Conservation (phyloP, 1,284 basidiomycete genomes). For the Xanthoconium separans region DNA sequence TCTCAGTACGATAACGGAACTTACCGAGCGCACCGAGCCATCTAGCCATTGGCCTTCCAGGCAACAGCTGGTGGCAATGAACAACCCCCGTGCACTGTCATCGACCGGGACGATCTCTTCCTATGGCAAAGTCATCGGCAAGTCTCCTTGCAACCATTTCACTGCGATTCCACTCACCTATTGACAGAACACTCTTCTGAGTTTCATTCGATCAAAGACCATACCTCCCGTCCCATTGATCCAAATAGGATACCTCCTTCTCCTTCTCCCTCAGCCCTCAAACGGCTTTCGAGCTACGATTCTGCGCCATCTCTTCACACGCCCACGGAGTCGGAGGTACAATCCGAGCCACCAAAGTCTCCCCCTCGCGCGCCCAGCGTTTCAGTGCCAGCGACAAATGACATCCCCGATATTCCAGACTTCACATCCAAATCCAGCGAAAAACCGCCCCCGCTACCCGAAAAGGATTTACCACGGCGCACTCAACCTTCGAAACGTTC, state of each 20-base stretch:
- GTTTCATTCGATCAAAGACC: conserved; percentile 1
- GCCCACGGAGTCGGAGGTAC: conserved; percentile 40
- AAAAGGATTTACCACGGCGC: conserved; percentile 22
- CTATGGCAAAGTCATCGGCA: conserved; percentile 63
- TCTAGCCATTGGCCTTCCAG: conserved; percentile 45
- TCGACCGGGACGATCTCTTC: conserved; percentile 52
- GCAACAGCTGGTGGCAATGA: conserved; percentile 38
- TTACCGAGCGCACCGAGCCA: conserved; percentile 60
- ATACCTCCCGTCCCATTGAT: conserved; percentile 36
- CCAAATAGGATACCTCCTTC: conserved; percentile 65
- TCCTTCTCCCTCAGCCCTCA: conserved; percentile 69
- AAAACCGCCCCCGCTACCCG: conserved; percentile 25
- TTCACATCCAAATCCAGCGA: conserved; percentile 46
- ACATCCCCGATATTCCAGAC: conserved; percentile 59
- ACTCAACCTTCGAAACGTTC: conserved; percentile 43
- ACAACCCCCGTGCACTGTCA: conserved; percentile 38
- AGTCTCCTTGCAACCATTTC: conserved; percentile 20
- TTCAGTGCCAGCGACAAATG: conserved; percentile 44
- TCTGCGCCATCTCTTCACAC: conserved; percentile 52
- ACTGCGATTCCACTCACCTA: conserved; percentile 3
- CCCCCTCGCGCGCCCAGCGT: conserved; percentile 41
- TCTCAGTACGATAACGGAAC: conserved; percentile 65
- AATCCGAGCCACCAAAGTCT: conserved; percentile 23
- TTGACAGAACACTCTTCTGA: conserved; percentile 19
- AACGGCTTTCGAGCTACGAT: conserved; percentile 59